phyloP scores from a whole-genome alignment of 441 rosid genomes.

The Macaranga tanarius region DNA sequence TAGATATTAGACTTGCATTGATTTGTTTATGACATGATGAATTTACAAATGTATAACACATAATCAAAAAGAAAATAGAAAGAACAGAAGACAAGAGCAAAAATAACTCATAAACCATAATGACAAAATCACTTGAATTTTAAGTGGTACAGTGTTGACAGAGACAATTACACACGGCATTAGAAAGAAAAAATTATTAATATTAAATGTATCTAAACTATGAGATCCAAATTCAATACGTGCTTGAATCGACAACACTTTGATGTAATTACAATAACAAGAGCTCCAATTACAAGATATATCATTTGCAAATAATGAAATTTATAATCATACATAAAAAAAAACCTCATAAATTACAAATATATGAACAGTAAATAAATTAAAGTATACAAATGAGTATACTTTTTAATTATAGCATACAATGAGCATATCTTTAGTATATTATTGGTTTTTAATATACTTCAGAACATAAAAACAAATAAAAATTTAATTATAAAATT shows the following conservation, averaged over 20 bases:
- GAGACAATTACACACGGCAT: not conserved
- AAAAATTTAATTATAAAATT: no score
- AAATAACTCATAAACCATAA: not conserved
- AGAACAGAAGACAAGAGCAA: not conserved
- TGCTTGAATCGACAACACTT: not conserved
- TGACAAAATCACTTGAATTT: not conserved
- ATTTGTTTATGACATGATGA: not conserved
- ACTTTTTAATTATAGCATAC: no score
- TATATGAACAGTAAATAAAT: no score
- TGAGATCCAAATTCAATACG: no score
- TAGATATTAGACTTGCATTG: not conserved
- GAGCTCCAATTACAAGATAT: not conserved
- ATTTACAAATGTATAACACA: not conserved
- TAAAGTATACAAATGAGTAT: no score
- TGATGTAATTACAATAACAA: not conserved
- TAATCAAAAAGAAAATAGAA: not conserved
- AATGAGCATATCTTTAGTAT: no score
- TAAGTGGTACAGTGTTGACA: not conserved
- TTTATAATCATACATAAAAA: no score
- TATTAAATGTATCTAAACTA: not conserved
- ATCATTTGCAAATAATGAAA: not conserved
- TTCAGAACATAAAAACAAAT: no score
- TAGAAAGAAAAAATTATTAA: not conserved
- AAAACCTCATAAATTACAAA: no score
- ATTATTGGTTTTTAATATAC: no score